Conservation (phyloP, 176 grass and related monocot genomes). For the Triticum aestivum region DNA sequence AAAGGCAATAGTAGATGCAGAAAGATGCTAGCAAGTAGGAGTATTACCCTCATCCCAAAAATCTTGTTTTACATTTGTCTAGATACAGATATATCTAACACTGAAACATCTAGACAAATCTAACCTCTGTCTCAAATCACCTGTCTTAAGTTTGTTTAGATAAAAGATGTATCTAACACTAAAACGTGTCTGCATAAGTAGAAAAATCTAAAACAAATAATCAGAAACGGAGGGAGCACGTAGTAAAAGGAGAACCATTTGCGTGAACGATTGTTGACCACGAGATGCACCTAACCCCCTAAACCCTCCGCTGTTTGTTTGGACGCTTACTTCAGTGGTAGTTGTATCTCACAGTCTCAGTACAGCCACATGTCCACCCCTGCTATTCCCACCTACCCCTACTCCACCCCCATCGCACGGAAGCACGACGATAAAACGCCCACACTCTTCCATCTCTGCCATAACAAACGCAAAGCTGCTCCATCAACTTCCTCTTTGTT, state of each 20-base stretch:
- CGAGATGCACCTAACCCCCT: not conserved
- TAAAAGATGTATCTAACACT: too few species aligned
- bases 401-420: not conserved
- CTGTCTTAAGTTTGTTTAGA: too few species aligned
- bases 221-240: too few species aligned
- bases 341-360: not conserved
- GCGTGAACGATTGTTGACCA: slow-evolving; percentile 6
- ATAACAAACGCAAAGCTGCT: not conserved
- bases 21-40: too few species aligned
- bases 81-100: too few species aligned
- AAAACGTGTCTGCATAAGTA: too few species aligned
- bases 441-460: not conserved
- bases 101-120: too few species aligned
- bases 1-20: too few species aligned
- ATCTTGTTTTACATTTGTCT: too few species aligned
- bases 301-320: not conserved
- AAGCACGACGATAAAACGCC: slow-evolving; percentile 4
- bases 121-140: too few species aligned
- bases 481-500: not conserved
- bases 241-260: not conserved
- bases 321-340: not conserved
- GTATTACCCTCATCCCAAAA: too few species aligned
- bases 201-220: too few species aligned
- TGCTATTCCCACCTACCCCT: not conserved
- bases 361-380: not conserved